phyloP scores from a whole-genome alignment of 768 basidiomycete species.

The Strobilomyces echinocephalus region DNA sequence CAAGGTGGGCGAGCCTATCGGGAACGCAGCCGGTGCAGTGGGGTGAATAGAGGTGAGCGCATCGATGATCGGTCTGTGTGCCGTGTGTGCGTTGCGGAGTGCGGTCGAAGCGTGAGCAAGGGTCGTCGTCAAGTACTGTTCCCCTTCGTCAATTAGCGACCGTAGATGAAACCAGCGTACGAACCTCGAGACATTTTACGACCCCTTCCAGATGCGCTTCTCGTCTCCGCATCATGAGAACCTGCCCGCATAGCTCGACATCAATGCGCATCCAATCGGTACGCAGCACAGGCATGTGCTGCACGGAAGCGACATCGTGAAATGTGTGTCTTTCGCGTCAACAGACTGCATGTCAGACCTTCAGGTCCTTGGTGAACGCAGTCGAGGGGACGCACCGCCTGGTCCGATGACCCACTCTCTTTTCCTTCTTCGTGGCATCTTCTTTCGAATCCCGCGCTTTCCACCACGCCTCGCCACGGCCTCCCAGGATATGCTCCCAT shows the following conservation, averaged over 20 bases:
- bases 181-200: constrained; percentile 52
- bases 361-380: neutral
- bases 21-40: neutral
- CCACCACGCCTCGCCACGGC: constrained; percentile 18
- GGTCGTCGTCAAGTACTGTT: constrained; percentile 45
- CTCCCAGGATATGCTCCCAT: constrained; percentile 23
- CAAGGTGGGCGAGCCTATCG: neutral
- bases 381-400: constrained; percentile 17
- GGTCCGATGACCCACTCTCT: constrained; percentile 18
- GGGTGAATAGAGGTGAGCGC: constrained; percentile 35
- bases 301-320: constrained; percentile 53
- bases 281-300: constrained; percentile 43
- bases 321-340: constrained; percentile 55
- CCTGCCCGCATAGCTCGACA: constrained; percentile 72
- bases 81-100: constrained; percentile 57
- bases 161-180: constrained; percentile 11
- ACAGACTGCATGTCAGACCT: neutral
- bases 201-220: constrained; percentile 66
- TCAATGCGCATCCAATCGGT: constrained; percentile 71
- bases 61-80: constrained; percentile 44
- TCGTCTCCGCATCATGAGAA: constrained; percentile 64
- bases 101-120: constrained; percentile 52
- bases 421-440: constrained; percentile 6
- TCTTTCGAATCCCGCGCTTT: constrained; percentile 16
- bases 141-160: constrained; percentile 5